phyloP scores from a whole-genome alignment of 139 green algal species.

The Gonium pectorale region DNA sequence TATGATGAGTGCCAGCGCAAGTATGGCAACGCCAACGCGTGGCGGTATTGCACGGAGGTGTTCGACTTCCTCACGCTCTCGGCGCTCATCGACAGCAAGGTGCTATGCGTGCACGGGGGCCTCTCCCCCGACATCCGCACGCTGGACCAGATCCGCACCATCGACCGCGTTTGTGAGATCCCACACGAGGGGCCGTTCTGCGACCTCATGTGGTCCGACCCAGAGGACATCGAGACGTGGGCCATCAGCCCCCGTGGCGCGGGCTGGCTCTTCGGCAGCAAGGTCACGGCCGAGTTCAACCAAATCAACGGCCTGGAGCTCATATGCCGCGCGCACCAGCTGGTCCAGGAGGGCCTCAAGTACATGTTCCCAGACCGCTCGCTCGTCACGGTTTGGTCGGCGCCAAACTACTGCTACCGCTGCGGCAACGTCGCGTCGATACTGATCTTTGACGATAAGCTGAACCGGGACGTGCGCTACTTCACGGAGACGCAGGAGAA shows the following conservation, averaged over 20 bases:
- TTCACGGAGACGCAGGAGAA: slow-evolving; percentile 99
- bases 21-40: slow-evolving; percentile 97
- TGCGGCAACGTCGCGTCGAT: slow-evolving; percentile 98
- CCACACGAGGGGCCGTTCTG: slow-evolving; percentile 97
- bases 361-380: slow-evolving; percentile 96
- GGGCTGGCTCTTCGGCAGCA: slow-evolving; percentile 97
- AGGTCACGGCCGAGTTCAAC: slow-evolving; percentile 96
- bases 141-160: slow-evolving; percentile 96
- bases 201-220: slow-evolving; percentile 99
- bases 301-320: slow-evolving; percentile 95
- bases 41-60: slow-evolving; percentile 98
- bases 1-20: slow-evolving; percentile 99
- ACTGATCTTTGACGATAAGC: slow-evolving; percentile 93
- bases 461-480: slow-evolving; percentile 86
- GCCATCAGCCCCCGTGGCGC: slow-evolving; percentile 92
- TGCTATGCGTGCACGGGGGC: slow-evolving; percentile 98
- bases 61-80: slow-evolving; percentile 97
- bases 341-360: slow-evolving; percentile 91
- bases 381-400: slow-evolving; percentile 97
- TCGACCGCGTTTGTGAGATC: slow-evolving; percentile 98
- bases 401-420: slow-evolving; percentile 99
- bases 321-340: slow-evolving; percentile 97
- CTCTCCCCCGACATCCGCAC: slow-evolving; percentile 93
- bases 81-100: slow-evolving; percentile 92
- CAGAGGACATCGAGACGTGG: slow-evolving; percentile 99